Percentiles rank a stretch among this genome's conserved stretches.
These are phyloP conservation scores for Cystobasidium sp. DNA, from an alignment of 1,284 basidiomycete species.

Conservation along the genomic window DNA sequence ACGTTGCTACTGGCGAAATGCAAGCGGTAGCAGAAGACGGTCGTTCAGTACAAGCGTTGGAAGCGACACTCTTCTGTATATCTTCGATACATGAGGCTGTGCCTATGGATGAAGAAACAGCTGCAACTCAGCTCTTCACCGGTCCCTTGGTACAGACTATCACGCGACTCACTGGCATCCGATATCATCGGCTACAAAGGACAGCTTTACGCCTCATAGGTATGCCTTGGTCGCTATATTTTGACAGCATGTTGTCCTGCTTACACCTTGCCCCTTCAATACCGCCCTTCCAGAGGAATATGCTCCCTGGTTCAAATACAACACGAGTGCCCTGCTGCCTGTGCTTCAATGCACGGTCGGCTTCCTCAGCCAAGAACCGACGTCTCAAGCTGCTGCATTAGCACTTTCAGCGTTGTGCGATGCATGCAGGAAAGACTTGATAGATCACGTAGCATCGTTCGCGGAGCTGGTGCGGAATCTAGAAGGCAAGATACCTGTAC, in stretches of 20 bases:
- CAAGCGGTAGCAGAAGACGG: not conserved
- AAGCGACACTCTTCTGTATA: conserved; percentile 52
- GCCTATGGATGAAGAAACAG: conserved; percentile 44
- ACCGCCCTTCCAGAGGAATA: conserved; percentile 46
- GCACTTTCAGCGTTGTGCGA: conserved; percentile 51
- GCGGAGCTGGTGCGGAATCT: conserved; percentile 51
- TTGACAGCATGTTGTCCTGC: not conserved
- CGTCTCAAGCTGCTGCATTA: conserved; percentile 49
- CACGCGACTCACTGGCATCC: conserved; percentile 15
- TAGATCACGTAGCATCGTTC: conserved; percentile 50
- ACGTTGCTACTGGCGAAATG: conserved; percentile 26
- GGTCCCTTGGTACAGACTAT: conserved; percentile 47
- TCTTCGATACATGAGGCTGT: conserved; percentile 52
- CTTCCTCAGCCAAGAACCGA: conserved; percentile 39
- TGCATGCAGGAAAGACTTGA: conserved; percentile 48
- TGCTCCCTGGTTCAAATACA: conserved; percentile 51
- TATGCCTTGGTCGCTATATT: conserved; percentile 1
- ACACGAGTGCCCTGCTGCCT: conserved; percentile 43
- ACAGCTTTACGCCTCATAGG: conserved; percentile 49
- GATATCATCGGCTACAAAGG: conserved; percentile 37
- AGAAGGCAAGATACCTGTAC: conserved; percentile 51
- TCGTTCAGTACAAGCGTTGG: conserved; percentile 47
- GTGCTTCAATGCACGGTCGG: conserved; percentile 48
- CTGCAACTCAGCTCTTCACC: conserved; percentile 47
- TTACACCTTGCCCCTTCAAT: conserved; percentile 7